Conservation (phyloP, 345 rosid species). For the Bretschneidera sinensis region DNA sequence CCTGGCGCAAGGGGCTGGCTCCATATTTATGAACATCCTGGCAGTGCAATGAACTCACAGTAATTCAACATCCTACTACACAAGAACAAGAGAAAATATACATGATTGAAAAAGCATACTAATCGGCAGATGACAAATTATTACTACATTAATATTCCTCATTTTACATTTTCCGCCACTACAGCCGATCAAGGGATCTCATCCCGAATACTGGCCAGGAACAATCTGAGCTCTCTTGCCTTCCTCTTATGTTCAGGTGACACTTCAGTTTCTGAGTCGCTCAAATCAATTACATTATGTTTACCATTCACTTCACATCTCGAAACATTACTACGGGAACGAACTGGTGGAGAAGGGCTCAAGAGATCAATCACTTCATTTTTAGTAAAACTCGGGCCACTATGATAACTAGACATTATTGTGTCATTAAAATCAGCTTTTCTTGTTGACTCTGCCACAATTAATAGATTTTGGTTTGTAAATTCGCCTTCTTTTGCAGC, state of each 20-base stretch:
- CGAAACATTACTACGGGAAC: no score
- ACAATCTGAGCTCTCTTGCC: slow-evolving; percentile 59
- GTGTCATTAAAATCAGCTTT: slow-evolving; percentile 10
- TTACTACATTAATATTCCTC: no score
- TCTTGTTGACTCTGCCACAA: slow-evolving; percentile 23
- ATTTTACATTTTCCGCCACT: no score
- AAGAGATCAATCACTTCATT: slow-evolving; percentile 63
- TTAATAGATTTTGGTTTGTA: slow-evolving; percentile 12
- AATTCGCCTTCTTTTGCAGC: slow-evolving; percentile 9
- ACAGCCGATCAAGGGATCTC: slow-evolving; percentile 31
- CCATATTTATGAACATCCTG: no score
- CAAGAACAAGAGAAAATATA: no score
- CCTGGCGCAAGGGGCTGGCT: no score
- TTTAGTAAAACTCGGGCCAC: slow-evolving; percentile 10
- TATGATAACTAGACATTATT: slow-evolving; percentile 5
- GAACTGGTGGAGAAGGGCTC: slow-evolving; percentile 61
- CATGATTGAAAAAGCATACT: no score
- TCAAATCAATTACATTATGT: slow-evolving; percentile 53
- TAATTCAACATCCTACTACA: no score
- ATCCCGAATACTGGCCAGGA: slow-evolving; percentile 49
- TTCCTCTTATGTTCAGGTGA: slow-evolving; percentile 58
- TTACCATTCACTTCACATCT: slow-evolving; percentile 28
- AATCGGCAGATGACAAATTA: no score
- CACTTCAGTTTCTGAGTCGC: slow-evolving; percentile 63
- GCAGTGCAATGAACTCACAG: no score